Evolutionary conservation across 228 moss, liverwort and hornwort genomes (phyloP).

Genomic region (Sphagnum magellanicum): DNA sequence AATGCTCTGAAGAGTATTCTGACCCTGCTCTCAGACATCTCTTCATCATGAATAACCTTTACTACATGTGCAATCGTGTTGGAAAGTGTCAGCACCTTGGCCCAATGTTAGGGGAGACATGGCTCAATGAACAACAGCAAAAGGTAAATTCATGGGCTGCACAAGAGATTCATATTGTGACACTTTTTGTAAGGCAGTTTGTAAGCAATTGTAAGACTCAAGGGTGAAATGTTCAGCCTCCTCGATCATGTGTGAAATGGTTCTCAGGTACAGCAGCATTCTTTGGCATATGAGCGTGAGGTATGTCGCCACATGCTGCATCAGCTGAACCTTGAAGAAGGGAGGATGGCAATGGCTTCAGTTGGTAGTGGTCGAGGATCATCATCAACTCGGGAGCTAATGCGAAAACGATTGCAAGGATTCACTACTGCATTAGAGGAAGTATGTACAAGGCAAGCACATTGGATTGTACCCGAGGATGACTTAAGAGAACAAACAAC

Average conservation of each 20-base stretch:
- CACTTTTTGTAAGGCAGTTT: background rate
- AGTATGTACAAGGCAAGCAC: conserved; percentile 54
- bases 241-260: background rate
- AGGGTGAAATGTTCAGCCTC: background rate
- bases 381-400: conserved; percentile 45
- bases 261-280: conserved; percentile 60
- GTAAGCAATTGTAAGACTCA: background rate
- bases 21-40: conserved; percentile 61
- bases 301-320: conserved; percentile 63
- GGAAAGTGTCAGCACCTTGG: conserved; percentile 67
- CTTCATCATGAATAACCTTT: conserved; percentile 84
- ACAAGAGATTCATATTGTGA: background rate
- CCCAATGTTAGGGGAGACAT: conserved; percentile 59
- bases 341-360: conserved; percentile 36
- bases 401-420: conserved; percentile 44
- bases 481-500: conserved; percentile 61
- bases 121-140: conserved; percentile 59
- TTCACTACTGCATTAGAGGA: conserved; percentile 66
- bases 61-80: conserved; percentile 74
- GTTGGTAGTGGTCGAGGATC: conserved; percentile 55
- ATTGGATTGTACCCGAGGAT: conserved; percentile 72
- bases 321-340: conserved; percentile 60
- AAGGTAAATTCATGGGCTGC: conserved; percentile 25
- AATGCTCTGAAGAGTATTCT: conserved; percentile 51
- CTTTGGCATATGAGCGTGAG: conserved; percentile 60